phyloP scores from a whole-genome alignment of 345 rosid species.

The Syzygium oleosum region DNA sequence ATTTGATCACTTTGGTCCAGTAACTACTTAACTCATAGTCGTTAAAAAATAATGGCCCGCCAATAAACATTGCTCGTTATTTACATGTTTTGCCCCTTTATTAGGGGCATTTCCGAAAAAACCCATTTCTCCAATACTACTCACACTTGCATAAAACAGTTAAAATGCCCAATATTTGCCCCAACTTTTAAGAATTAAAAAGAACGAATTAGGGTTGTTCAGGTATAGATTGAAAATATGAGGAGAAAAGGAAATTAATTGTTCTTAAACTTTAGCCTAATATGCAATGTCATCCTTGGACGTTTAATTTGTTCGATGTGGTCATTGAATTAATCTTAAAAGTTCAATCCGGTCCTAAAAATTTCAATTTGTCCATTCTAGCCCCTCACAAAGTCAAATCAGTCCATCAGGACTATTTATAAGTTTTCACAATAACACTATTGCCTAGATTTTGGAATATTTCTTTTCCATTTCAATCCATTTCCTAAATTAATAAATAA shows the following conservation, averaged over 20 bases:
- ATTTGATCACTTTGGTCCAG: not conserved
- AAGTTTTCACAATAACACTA: not conserved
- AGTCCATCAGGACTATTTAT: not conserved
- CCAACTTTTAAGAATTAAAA: not conserved
- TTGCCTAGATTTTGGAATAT: not conserved
- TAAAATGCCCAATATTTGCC: not conserved
- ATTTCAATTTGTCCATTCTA: not conserved
- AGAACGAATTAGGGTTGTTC: not conserved
- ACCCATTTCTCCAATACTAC: not conserved
- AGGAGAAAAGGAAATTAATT: not conserved
- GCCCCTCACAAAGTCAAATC: not conserved
- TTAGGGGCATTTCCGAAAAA: not conserved
- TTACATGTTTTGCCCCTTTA: not conserved
- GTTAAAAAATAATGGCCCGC: not conserved
- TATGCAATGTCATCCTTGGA: not conserved
- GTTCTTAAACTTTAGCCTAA: rapidly evolving
- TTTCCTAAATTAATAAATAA: not conserved
- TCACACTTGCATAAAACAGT: not conserved
- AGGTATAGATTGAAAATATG: not conserved
- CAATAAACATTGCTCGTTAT: not conserved
- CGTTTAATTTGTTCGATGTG: not conserved
- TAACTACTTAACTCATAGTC: not conserved
- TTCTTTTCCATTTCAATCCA: not conserved
- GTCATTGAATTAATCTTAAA: not conserved
- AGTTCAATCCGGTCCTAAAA: not conserved